A percentile compares a stretch with the other conserved stretches of the same genome.
These are phyloP conservation scores for Tuber brumale DNA, from an alignment of 495 filamentous ascomycete genomes.

Conservation along the genomic window DNA sequence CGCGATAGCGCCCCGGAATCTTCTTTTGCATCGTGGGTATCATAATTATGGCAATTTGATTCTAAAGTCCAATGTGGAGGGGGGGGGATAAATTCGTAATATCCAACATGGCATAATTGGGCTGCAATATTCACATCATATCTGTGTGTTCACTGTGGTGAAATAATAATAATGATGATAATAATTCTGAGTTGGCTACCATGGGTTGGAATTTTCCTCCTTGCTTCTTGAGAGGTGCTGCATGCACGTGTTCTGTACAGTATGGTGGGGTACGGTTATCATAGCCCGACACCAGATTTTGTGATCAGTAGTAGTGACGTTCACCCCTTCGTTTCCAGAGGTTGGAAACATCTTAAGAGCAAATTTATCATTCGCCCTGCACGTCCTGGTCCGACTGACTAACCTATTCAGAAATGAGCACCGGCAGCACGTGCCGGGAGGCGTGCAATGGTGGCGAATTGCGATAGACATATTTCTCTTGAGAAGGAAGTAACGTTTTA, in stretches of 20 bases:
- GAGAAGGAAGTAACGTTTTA: neutral
- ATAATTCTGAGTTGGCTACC: neutral
- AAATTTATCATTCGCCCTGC: neutral
- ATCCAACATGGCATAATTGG: neutral
- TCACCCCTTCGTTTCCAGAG: neutral
- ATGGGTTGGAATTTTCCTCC: neutral
- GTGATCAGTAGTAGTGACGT: neutral
- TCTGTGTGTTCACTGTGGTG: neutral
- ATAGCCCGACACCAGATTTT: neutral
- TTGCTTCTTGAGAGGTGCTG: neutral
- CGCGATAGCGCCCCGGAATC: neutral
- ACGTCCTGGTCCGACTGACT: neutral
- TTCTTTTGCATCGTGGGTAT: neutral
- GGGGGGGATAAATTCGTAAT: neutral
- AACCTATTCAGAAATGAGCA: neutral
- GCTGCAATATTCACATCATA: neutral
- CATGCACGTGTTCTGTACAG: neutral
- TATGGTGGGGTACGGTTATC: neutral
- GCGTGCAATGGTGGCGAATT: neutral
- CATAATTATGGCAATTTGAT: neutral
- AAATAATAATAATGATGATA: neutral
- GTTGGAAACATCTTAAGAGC: neutral
- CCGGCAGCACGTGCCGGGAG: neutral
- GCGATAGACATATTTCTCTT: neutral
- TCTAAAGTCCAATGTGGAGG: neutral